Evolutionary conservation across 2,329 filamentous ascomycete species (phyloP).

Genomic region (Botrytis medusae): DNA sequence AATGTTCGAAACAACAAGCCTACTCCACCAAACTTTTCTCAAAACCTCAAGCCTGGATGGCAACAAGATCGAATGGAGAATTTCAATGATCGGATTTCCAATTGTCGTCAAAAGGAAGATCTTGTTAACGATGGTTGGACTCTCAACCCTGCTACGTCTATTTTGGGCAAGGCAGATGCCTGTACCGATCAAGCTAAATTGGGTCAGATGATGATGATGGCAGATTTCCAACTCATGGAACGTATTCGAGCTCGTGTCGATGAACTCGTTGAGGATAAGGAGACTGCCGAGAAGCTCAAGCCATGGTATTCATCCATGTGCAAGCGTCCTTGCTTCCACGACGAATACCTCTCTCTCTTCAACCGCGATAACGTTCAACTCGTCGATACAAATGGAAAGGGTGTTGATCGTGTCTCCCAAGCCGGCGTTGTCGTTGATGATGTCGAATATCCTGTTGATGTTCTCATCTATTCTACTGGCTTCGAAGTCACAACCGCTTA

Average conservation of each 20-base stretch:
- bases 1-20: conserved; percentile 52
- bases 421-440: conserved; percentile 48
- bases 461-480: conserved; percentile 58
- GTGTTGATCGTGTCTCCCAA: conserved; percentile 42
- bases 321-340: conserved; percentile 54
- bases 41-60: conserved; percentile 25
- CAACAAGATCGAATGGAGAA: conserved; percentile 22
- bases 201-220: conserved; percentile 17
- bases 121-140: conserved; percentile 54
- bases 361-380: conserved; percentile 46
- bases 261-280: conserved; percentile 45
- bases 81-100: conserved; percentile 42
- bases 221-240: conserved; percentile 21
- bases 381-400: conserved; percentile 52
- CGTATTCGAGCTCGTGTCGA: conserved; percentile 30
- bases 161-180: conserved; percentile 39
- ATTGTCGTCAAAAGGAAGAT: conserved; percentile 51
- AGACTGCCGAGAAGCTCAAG: conserved; percentile 48
- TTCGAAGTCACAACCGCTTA: conserved; percentile 50
- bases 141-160: conserved; percentile 40
- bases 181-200: conserved; percentile 9
- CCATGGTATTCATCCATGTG: conserved; percentile 56
- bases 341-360: conserved; percentile 56
- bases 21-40: conserved; percentile 41
- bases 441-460: conserved; percentile 50